phyloP scores from a whole-genome alignment of 768 basidiomycete species.

The Lactifluus subvellereus region DNA sequence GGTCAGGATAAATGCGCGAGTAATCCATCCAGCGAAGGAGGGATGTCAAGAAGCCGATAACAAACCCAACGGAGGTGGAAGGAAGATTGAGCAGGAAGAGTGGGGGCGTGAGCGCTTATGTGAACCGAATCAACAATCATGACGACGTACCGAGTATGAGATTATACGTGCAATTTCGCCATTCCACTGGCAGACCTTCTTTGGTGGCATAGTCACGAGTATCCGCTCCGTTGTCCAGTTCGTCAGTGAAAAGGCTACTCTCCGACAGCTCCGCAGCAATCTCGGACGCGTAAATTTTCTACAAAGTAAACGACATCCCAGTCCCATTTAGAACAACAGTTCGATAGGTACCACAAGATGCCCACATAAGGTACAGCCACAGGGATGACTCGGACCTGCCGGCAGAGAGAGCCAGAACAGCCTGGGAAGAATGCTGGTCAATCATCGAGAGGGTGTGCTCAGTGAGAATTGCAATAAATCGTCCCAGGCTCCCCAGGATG shows the following conservation, averaged over 20 bases:
- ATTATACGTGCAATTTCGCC: constrained; percentile 95
- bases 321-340: no score
- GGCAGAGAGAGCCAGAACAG: constrained; percentile 97
- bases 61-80: constrained; percentile 29
- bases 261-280: constrained; percentile 61
- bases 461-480: constrained; percentile 95
- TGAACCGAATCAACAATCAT: not conserved
- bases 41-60: constrained; percentile 97
- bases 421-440: constrained; percentile 39
- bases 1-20: constrained; percentile 63
- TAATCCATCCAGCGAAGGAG: constrained; percentile 93
- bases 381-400: constrained; percentile 91
- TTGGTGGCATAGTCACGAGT: constrained; percentile 58
- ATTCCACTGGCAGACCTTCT: constrained; percentile 81
- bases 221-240: constrained; percentile 77
- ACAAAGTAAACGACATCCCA: no score
- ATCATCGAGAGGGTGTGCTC: constrained; percentile 50
- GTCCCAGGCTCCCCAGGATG: constrained; percentile 31
- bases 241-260: constrained; percentile 80
- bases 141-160: constrained; percentile 75
- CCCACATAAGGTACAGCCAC: constrained; percentile 85
- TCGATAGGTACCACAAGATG: constrained; percentile 22
- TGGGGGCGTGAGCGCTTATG: not conserved
- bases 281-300: constrained; percentile 48
- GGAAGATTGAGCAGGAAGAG: no score